Base-by-base conservation (phyloP, 208 protist species). In the Trypanosoma boissoni region DNA sequence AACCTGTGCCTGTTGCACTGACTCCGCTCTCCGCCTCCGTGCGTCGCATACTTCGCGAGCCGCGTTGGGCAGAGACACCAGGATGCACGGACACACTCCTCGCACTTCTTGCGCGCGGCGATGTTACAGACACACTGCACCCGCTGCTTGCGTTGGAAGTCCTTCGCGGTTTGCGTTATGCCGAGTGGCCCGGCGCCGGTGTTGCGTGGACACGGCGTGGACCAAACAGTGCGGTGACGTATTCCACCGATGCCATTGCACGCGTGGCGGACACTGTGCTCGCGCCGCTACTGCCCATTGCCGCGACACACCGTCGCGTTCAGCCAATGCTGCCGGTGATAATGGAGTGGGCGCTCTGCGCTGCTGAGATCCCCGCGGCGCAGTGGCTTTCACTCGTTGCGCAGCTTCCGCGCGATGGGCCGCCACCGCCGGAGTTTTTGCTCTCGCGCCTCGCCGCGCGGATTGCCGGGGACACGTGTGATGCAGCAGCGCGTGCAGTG, bases 131-230 rank as follows among this genome's bases (percentile, higher is more conserved):
- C 31, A 20, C 23, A 18, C 64, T 91, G 1, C 84, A 91, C 42
- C 84, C 84, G 3, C 61, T 91, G 1, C 54, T 91, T 24, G 80
- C 67, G 26, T 66, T 81, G 31, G 72, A 75, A 26, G 64, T 87
- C 7, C 31, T 86, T 31, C 64, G 74, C 41, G 53, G 63, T 23
- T 67, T 91, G 10, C 74, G 80, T 10, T 82, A 68, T 44, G 71
- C 80, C 3, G 60, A 81, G 9, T 80, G 72, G 39, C 39, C 21
- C 12, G 43, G 20, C 0, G 42, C 20, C 24, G 21, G 44, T 27
- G 54, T 59, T 2, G 63, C 48, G 62, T 56, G 43, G 9, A 32
- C 10, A 29, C 41, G 63, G 7, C 57, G 32, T 31, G 58, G 66
- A n/a, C 61, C 48, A 29, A 44, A 51, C 12, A 34, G n/a, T 4